Evolutionary conservation across 2,329 filamentous ascomycete species (phyloP), one percentile per base, ranked within the genome.

Genomic region (Bretziella fagacearum): DNA sequence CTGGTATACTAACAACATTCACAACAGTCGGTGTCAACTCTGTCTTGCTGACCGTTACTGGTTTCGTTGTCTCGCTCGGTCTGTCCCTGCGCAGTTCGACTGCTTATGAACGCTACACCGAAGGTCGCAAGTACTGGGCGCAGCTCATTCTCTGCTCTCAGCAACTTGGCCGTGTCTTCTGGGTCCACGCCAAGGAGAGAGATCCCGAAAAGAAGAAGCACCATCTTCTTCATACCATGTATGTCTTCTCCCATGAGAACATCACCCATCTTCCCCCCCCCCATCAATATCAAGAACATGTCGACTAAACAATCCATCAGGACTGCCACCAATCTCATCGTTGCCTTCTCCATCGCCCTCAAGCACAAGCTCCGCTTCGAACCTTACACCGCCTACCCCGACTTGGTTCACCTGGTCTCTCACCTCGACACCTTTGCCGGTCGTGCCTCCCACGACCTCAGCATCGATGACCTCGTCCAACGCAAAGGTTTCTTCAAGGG

Each of bases 331-430:
- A 89, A 91, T 58, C 68, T 91, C 5, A 69, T 91, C 52, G 71
- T 84, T 23, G 81, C 83, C 2, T 91, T 83, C 55, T 72, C 82
- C n/a, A 68, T 83, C 15, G 65, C 84, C 1, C 67, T 93, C 50
- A 89, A 89, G 64, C 84, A 91, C 63, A 79, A 77, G 55, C 72
- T 93, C 26, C 81, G 84, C 26, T 89, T 89, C 59, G 84, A 93
- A 59, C 84, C 84, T 1, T 84, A 82, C 55, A 76, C 79, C 27
- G 73, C 79, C 46, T 89, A 91, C 59, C 71, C 79, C 1, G 84
- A 91, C 56, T 67, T 93, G 4, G 64, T 73, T 30, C 73, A 78
- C 17, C 67, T 86, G 11, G 71, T 87, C 25, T 70, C 71, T 13
- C 79, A 86, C 57, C 69, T 93, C 25, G 73, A 84, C 53, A 87